A percentile compares a stretch with the other conserved stretches of the same genome.
Conservation (phyloP, 192 early-diverging fungal species). For the Podila epigama region DNA sequence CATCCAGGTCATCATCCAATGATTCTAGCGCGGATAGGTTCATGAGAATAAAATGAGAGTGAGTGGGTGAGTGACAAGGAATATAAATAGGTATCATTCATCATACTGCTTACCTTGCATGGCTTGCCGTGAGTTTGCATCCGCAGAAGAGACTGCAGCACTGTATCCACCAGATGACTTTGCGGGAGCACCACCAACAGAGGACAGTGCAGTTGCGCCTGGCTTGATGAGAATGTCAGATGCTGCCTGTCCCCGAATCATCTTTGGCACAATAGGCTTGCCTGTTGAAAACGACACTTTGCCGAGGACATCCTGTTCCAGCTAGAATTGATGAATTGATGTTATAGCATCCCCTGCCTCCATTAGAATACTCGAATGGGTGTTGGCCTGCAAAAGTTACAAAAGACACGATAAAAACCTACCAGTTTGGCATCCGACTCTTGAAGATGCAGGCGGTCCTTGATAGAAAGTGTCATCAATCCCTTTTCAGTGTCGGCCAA, state of each 20-base stretch:
- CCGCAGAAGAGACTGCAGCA: neutral
- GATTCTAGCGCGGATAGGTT: conserved; percentile 3
- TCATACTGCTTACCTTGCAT: neutral
- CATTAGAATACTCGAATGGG: neutral
- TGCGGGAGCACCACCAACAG: neutral
- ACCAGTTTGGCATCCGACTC: conserved; percentile 30
- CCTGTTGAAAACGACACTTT: conserved; percentile 42
- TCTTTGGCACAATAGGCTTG: conserved; percentile 40
- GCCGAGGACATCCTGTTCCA: conserved; percentile 37
- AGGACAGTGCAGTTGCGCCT: neutral
- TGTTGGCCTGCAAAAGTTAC: neutral
- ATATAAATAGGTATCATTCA: neutral
- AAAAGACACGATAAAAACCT: neutral
- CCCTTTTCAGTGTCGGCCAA: conserved; percentile 28
- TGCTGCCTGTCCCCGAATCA: conserved; percentile 35
- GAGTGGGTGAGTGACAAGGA: no score
- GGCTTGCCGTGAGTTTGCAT: neutral
- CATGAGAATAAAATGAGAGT: no score
- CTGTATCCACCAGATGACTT: neutral
- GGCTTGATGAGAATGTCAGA: conserved; percentile 36
- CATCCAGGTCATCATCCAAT: conserved; percentile 37
- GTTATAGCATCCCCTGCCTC: no score
- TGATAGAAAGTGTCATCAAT: conserved; percentile 29
- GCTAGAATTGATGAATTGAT: conserved; percentile 1
- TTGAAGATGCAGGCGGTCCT: conserved; percentile 30